Base-by-base conservation (phyloP, 2,329 filamentous ascomycete species). In the Madurella mycetomatis region DNA sequence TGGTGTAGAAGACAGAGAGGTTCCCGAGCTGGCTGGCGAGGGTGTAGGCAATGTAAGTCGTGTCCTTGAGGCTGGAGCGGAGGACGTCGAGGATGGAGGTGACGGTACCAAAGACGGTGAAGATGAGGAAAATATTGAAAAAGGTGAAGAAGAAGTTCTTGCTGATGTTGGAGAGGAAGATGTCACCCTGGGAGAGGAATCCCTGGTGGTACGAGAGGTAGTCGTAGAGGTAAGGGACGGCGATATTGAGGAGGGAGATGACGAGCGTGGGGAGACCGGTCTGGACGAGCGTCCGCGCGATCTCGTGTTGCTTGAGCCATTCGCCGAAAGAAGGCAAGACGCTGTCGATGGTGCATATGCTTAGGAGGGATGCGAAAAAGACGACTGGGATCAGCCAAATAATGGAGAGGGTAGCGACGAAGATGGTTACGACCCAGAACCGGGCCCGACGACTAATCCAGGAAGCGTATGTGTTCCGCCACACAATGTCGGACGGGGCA, bases 141-240 rank as follows among this genome's bases (percentile, higher is more conserved):
- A 99, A 99, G 9, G 88, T 92, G 69, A 99, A 99, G 78, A 97
- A 96, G 74, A 97, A 99, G 71, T 97, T 99, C 75, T 99, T 99
- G 51, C 90, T 96, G 61, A 99, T 92, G 43, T 95, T 80, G 0
- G 94, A 97, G 7, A 99, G 79, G 70, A 97, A 94, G 18, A 99
- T 86, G 58, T 99, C 94, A 43, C 90, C 90, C 63, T 91, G 89
- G 0, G 94, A 97, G 49, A 96, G 90, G 85, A 95, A 95, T 47
- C 94, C 94, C 74, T 99, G 94, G 49, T 84, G 81, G 68, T 92
- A 92, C 2, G 92, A 90, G 11, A 99, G 81, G 76, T 86, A 96
- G 64, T 95, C 91, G 73, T 99, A 99, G 0, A 99, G 76, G 67
- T 95, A 97, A 0, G 94, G 95, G 1, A 97, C 92, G 7, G 87